Conservation (phyloP, 176 grass and related monocot species). For the Miscanthus lutarioriparius region DNA sequence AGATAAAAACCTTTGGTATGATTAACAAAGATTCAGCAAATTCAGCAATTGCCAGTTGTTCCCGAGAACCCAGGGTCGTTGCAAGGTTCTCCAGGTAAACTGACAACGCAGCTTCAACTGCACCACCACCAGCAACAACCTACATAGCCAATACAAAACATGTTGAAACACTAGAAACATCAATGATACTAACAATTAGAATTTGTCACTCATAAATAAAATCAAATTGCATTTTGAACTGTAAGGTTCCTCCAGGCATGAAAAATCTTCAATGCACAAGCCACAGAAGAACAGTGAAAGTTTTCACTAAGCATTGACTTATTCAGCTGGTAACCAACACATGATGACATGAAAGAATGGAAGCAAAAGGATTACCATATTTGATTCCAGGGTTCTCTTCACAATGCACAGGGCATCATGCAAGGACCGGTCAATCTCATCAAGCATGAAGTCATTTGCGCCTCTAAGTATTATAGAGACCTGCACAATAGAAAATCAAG, state of each 20-base stretch:
- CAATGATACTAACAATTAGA: not conserved
- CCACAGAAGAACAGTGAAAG: not conserved
- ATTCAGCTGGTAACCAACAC: not conserved
- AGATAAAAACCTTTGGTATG: slow-evolving; percentile 75
- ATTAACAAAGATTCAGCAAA: slow-evolving; percentile 85
- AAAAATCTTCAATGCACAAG: not conserved
- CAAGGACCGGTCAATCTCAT: slow-evolving; percentile 87
- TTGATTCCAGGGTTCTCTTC: slow-evolving; percentile 89
- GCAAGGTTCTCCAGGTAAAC: slow-evolving; percentile 91
- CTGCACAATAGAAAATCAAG: slow-evolving; percentile 33
- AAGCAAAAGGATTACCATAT: slow-evolving; percentile 54
- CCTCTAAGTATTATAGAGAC: slow-evolving; percentile 95
- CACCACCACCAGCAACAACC: slow-evolving; percentile 96
- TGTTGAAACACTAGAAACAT: not conserved
- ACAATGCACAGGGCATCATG: slow-evolving; percentile 88
- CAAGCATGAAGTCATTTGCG: slow-evolving; percentile 89
- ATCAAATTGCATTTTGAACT: not conserved
- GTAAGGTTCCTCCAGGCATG: not conserved
- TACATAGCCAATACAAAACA: slow-evolving; percentile 33
- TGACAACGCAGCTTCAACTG: slow-evolving; percentile 81
- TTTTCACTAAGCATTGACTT: not conserved
- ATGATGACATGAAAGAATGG: not conserved
- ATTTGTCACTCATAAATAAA: not conserved
- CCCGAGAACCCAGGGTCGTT: slow-evolving; percentile 82
- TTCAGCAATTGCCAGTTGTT: slow-evolving; percentile 80